Conservation (phyloP, 73 alveolate species). For the Uronychia binucleata region DNA sequence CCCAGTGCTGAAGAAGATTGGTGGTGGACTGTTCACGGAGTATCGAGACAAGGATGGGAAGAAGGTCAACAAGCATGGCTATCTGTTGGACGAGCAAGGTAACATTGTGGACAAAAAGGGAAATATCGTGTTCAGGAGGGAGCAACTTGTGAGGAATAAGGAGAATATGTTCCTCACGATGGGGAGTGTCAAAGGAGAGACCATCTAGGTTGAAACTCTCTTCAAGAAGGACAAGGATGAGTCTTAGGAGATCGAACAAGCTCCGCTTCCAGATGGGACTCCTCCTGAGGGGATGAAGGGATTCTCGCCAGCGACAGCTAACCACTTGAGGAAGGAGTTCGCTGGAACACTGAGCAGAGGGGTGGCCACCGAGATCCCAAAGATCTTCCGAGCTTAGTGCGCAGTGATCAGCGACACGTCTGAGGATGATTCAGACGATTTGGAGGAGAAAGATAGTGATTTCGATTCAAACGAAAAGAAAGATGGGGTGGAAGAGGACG, state of each 20-base stretch:
- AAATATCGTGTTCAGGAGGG: conserved; percentile 24
- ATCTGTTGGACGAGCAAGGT: conserved; percentile 25
- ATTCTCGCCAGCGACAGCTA: too few species aligned
- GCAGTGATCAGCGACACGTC: conserved; percentile 19
- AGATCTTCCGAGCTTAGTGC: conserved; percentile 39
- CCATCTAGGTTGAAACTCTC: neutral
- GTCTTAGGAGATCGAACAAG: neutral
- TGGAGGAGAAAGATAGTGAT: neutral
- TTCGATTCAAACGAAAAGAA: conserved; percentile 7
- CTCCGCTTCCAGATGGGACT: neutral
- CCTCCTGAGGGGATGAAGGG: too few species aligned
- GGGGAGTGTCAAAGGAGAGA: neutral
- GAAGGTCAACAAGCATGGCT: conserved; percentile 26
- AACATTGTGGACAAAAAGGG: conserved; percentile 31
- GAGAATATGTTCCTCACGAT: conserved; percentile 7
- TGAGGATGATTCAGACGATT: conserved; percentile 33
- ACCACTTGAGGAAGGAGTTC: neutral
- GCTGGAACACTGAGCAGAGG: neutral
- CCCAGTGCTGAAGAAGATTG: neutral
- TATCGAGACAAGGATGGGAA: conserved; percentile 33
- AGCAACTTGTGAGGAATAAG: conserved; percentile 11
- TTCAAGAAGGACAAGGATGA: neutral
- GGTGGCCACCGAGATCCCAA: conserved; percentile 12
- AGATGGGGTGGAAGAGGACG: neutral
- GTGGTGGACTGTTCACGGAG: neutral